Evolutionary conservation across 2,329 filamentous ascomycete genomes (phyloP), one percentile per base, ranked within the genome.

Genomic region (Xenosphaeropsis pyriputrescens): DNA sequence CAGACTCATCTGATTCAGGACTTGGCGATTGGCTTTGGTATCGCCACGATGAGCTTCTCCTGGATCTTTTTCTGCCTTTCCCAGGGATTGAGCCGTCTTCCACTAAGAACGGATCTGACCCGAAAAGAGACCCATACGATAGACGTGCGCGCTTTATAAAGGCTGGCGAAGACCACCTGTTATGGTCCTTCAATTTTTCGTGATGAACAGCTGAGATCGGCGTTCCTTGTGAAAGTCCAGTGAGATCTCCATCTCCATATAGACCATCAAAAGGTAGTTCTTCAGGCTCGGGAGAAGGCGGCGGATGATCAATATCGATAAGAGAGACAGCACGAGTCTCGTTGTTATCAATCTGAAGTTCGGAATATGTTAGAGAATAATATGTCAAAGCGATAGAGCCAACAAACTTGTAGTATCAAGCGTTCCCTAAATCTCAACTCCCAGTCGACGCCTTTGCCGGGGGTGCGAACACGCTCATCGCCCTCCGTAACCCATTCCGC

Each of bases 141-240:
- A 80, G 61, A 39, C 80, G 68, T 12, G 73, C 69, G 38, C 79
- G 69, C 54, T 82, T 88, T 15, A 85, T 60, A 47, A 93, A 93
- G 0, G 84, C 83, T 1, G 86, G 86, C 2, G 85, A 93, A 4
- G 72, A 65, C 61, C 76, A 91, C 46, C 79, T 71, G 14, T 47
- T 45, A 18, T 65, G 60, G 33, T 61, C 49, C 7, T 62, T 62
- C 34, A 61, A 42, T 9, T 26, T 26, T 26, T 41, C 58, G 56
- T 35, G 62, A 63, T 14, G 47, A 44, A 13, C 49, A 44, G 26
- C 41, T 43, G 51, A 33, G 49, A 39, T 13, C 3, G 22, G 22
- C 8, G 22, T 26, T 9, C 22, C 22, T 33, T 32, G 35, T 36
- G 36, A 42, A 33, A 26, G 4, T 26, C 22, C 22, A 26, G 22